A percentile compares a stretch with the other conserved stretches of the same genome.
Conservation (phyloP, 2,329 filamentous ascomycete species). For the Penicillium brevicompactum region DNA sequence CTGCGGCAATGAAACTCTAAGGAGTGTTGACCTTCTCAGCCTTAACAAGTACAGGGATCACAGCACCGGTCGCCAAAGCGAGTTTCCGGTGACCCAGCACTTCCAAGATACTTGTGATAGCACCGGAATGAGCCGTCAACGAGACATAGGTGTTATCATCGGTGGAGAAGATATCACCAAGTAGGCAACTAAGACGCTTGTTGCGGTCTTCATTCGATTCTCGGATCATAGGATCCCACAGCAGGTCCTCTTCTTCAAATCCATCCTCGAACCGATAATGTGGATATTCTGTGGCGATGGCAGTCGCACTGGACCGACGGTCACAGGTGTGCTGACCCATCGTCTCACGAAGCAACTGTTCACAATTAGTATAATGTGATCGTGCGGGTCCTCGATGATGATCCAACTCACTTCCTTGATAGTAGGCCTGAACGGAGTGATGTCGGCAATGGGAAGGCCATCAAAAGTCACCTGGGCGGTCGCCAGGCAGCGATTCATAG, state of each 20-base stretch:
- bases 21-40: slow-evolving; percentile 32
- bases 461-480: slow-evolving; percentile 60
- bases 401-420: slow-evolving; percentile 55
- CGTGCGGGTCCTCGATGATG: neutral
- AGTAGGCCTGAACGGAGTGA: slow-evolving; percentile 53
- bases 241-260: slow-evolving; percentile 57
- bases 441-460: slow-evolving; percentile 48
- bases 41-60: slow-evolving; percentile 55
- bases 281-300: slow-evolving; percentile 54
- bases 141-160: slow-evolving; percentile 54
- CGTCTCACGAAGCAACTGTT: slow-evolving; percentile 57
- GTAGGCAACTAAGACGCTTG: slow-evolving; percentile 46
- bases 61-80: slow-evolving; percentile 50
- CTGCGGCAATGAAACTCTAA: neutral
- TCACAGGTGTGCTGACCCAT: slow-evolving; percentile 66
- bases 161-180: slow-evolving; percentile 56
- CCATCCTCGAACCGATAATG: slow-evolving; percentile 54
- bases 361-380: neutral
- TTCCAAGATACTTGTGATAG: slow-evolving; percentile 57
- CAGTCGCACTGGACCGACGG: slow-evolving; percentile 52
- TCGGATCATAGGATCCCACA: slow-evolving; percentile 53
- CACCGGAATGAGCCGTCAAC: slow-evolving; percentile 61
- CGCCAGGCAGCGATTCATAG: slow-evolving; percentile 59
- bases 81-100: slow-evolving; percentile 51
- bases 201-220: slow-evolving; percentile 55